A percentile compares a stretch with the other conserved stretches of the same genome.
phyloP scores from a whole-genome alignment of 768 basidiomycete species.

The Calocera cornea region DNA sequence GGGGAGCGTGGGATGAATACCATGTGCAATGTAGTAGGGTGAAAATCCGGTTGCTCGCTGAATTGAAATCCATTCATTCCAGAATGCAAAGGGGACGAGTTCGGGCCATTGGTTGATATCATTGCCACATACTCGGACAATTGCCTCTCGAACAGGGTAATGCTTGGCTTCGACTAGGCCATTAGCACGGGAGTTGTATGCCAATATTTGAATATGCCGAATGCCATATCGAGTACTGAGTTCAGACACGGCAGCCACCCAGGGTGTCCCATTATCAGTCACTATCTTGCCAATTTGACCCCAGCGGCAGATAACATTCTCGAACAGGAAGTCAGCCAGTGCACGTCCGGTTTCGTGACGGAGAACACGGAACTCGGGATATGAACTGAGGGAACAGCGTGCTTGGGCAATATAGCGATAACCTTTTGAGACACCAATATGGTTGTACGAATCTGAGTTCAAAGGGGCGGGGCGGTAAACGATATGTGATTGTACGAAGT shows the following conservation, averaged over 20 bases:
- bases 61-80: slow-evolving; percentile 20
- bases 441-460: neutral
- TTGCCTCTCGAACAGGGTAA: slow-evolving; percentile 23
- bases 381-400: slow-evolving; percentile 24
- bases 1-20: no score
- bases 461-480: no score
- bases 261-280: slow-evolving; percentile 31
- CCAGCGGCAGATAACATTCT: slow-evolving; percentile 31
- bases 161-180: slow-evolving; percentile 11
- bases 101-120: slow-evolving; percentile 25
- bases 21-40: slow-evolving; percentile 21
- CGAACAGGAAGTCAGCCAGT: slow-evolving; percentile 26
- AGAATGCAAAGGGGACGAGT: slow-evolving; percentile 18
- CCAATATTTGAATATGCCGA: slow-evolving; percentile 15
- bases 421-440: no score
- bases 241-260: slow-evolving; percentile 19
- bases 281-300: slow-evolving; percentile 28
- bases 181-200: no score
- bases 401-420: slow-evolving; percentile 27
- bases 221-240: slow-evolving; percentile 25
- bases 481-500: no score
- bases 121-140: slow-evolving; percentile 26
- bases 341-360: slow-evolving; percentile 20
- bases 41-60: slow-evolving; percentile 22
- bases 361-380: slow-evolving; percentile 24